Base-by-base conservation (phyloP, 169 alveolate genomes). In the Cryptosporidium xiaoi region DNA sequence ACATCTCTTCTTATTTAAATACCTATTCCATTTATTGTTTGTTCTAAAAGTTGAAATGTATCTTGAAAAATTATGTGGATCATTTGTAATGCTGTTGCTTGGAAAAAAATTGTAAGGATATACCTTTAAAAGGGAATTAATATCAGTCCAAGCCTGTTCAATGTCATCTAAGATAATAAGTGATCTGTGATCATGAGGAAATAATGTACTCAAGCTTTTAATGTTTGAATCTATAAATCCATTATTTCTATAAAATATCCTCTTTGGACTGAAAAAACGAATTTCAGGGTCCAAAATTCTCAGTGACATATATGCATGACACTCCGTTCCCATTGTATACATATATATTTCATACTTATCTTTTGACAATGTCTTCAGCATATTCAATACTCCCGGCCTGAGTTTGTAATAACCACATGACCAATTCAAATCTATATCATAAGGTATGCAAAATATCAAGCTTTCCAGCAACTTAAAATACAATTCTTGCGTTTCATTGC, bases 321-420 rank as follows among this genome's bases (percentile, higher is more conserved):
- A 92, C 46, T 91, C 83, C 16, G 96, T 94, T 5, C 96, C 96
- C 96, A 92, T 93, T 13, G 96, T 94, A 66, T 91, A 94, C 66
- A 94, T 83, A 66, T 93, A 94, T 67, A 94, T 60, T 66, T 92
- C 94, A 64, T 71, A 94, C 18, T 77, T 77, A 46, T 77, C 71
- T 64, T 89, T 82, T 51, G 91, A 64, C 64, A 92, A 64, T 15
- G 67, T 55, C 64, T 82, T 82, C 51, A 94, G 64, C 84, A 94
- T 93, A 56, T 93, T 82, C 64, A 91, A 84, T 0, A 94, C 96
- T 7, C 96, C 96, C n/a, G 96, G 96, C 82, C 96, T 90, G 36
- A 94, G 87, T 71, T 93, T 93, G 44, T 91, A 93, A 60, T 82
- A 93, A 34, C 87, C 87, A 15, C 12, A 18, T 24, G 34, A 58